Evolutionary conservation across 1,139 yeast species (phyloP).

Genomic region (Suhomyces anneliseae): DNA sequence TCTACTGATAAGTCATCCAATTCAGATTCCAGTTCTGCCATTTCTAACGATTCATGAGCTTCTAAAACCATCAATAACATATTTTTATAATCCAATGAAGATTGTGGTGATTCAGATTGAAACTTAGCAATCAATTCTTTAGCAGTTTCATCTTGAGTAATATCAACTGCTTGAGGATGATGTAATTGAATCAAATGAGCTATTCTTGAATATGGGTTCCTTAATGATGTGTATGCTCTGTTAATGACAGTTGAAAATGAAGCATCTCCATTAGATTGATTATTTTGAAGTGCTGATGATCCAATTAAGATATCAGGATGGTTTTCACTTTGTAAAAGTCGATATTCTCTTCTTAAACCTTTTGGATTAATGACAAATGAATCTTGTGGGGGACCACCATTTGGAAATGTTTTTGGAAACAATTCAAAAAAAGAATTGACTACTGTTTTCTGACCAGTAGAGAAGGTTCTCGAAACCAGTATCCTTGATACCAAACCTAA

Average conservation of each 20-base stretch:
- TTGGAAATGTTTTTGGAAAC: constrained; percentile 75
- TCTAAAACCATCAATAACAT: constrained; percentile 75
- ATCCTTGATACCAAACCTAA: not conserved
- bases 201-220: constrained; percentile 65
- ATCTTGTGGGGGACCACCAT: constrained; percentile 66
- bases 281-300: constrained; percentile 18
- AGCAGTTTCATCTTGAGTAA: constrained; percentile 41
- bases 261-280: constrained; percentile 17
- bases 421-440: constrained; percentile 48
- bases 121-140: constrained; percentile 35
- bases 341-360: constrained; percentile 68
- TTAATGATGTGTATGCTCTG: constrained; percentile 70
- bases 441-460: not conserved
- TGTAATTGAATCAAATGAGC: constrained; percentile 38
- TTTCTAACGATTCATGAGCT: constrained; percentile 73
- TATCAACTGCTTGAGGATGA: constrained; percentile 43
- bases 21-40: constrained; percentile 59
- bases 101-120: constrained; percentile 32
- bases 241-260: constrained; percentile 58
- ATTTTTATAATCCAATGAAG: constrained; percentile 49
- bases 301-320: constrained; percentile 74
- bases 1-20: constrained; percentile 52
- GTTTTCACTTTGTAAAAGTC: constrained; percentile 64
- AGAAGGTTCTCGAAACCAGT: not conserved
- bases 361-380: constrained; percentile 57